Base-by-base conservation (phyloP, 2,329 filamentous ascomycete species). In the Monascus ruber region DNA sequence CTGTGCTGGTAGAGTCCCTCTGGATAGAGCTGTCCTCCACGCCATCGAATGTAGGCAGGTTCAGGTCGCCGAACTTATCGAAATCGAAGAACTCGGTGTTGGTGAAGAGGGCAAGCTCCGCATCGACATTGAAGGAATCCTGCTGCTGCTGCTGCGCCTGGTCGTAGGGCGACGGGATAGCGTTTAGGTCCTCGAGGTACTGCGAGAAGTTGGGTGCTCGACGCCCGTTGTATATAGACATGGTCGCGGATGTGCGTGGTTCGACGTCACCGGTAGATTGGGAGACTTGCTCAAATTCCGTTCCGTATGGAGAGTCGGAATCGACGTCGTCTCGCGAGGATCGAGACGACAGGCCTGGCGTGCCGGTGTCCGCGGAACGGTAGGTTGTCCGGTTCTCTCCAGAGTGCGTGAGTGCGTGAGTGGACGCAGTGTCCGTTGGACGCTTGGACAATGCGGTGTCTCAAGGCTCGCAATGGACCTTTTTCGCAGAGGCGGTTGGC, bases 191-290 rank as follows among this genome's bases (percentile, higher is more conserved):
- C 54, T 85, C 82, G 49, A 95, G 74, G 68, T 91, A 94, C 57
- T 87, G 82, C 56, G 86, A 87, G 65, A 94, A 84, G 63, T 94
- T 94, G 56, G 85, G 82, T 52, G 77, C 83, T 58, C 83, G 79
- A 46, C 85, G 82, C 56, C 80, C 81, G 63, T 74, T 79, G 73
- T 79, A 87, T 59, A 71, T 74, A 60, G 84, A 78, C 83, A 87
- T 87, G 54, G 39, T 54, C 17, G 17, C 17, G 17, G 17, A 17
- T 17, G 17, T 17, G 17, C 17, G 17, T 17, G 17, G 3, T 17
- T 17, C 17, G 17, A 17, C 17, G 17, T 17, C 17, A 17, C 17
- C 17, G 17, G 17, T 17, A 17, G 17, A 17, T 17, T 17, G 17
- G 17, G 17, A 17, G 17, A 3, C 2, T 17, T 2, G 17, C 17